phyloP scores from a whole-genome alignment of 169 alveolate genomes.

The Ophryocystis elektroscirrha region DNA sequence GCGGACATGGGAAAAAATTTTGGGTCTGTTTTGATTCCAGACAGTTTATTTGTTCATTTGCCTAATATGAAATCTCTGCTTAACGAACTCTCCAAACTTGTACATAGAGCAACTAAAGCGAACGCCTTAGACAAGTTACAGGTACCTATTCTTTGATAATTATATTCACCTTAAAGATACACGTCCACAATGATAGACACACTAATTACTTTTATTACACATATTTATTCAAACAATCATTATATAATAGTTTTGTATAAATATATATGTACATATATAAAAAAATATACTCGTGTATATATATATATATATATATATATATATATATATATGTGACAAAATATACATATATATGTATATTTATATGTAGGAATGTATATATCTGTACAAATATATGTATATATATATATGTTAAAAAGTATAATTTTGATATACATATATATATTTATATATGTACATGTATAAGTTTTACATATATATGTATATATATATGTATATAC shows the following conservation, averaged over 20 bases:
- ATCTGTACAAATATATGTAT: too few species aligned
- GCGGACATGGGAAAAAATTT: slow-evolving; percentile 70
- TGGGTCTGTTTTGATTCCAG: slow-evolving; percentile 88
- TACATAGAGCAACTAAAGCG: too few species aligned
- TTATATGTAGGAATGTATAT: background rate
- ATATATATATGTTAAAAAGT: background rate
- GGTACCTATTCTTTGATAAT: too few species aligned
- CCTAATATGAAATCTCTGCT: slow-evolving; percentile 69
- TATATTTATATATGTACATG: background rate
- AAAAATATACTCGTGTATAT: slow-evolving; percentile 5
- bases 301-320: slow-evolving; percentile 8
- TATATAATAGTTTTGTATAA: slow-evolving; percentile 9
- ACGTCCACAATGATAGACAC: background rate
- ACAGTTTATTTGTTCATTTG: slow-evolving; percentile 72
- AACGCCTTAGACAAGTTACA: too few species aligned
- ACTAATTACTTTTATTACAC: background rate
- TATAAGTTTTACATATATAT: background rate
- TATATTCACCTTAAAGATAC: too few species aligned
- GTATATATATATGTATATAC: background rate
- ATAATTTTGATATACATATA: background rate
- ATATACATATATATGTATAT: background rate
- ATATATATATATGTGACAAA: background rate
- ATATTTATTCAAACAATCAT: background rate
- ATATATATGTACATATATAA: slow-evolving; percentile 12
- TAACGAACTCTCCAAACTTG: slow-evolving; percentile 47